Conservation (phyloP, 176 grass and related monocot genomes). For the Carex myosuroides region DNA sequence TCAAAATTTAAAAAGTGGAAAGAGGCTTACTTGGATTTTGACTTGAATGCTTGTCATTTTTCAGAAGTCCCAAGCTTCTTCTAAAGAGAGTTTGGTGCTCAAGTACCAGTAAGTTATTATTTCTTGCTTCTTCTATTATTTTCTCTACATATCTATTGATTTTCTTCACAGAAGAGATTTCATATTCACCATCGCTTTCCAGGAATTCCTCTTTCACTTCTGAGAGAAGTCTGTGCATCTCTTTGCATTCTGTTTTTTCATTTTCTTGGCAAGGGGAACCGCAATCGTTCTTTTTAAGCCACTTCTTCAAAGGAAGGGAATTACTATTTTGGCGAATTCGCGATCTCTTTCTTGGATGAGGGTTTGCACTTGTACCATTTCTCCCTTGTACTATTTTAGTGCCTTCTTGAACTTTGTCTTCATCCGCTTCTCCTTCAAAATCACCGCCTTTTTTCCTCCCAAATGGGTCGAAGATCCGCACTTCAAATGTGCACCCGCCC, state of each 20-base stretch:
- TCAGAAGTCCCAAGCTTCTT: not conserved
- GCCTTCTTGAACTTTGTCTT: not conserved
- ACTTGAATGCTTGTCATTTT: not conserved
- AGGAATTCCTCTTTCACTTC: not conserved
- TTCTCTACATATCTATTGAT: not conserved
- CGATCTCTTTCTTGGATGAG: not conserved
- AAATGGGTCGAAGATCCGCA: conserved; percentile 24
- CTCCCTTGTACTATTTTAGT: too few relatives aligned
- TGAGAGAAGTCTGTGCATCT: not conserved
- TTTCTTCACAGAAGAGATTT: not conserved
- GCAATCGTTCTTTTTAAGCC: not conserved
- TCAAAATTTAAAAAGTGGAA: not conserved
- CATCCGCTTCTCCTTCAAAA: not conserved
- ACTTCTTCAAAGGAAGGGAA: not conserved
- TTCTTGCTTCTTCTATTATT: not conserved
- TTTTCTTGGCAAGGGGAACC: not conserved
- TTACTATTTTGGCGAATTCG: not conserved
- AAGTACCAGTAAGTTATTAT: not conserved
- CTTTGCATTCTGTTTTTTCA: not conserved
- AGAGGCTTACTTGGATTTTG: too few relatives aligned
- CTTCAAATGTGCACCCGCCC: conserved; percentile 20
- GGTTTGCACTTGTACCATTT: too few relatives aligned
- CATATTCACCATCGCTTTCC: not conserved
- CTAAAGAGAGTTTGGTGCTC: not conserved
- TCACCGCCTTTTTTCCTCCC: conserved; percentile 30